Conservation (phyloP, 2,329 filamentous ascomycete species). For the Colletotrichum sp. region DNA sequence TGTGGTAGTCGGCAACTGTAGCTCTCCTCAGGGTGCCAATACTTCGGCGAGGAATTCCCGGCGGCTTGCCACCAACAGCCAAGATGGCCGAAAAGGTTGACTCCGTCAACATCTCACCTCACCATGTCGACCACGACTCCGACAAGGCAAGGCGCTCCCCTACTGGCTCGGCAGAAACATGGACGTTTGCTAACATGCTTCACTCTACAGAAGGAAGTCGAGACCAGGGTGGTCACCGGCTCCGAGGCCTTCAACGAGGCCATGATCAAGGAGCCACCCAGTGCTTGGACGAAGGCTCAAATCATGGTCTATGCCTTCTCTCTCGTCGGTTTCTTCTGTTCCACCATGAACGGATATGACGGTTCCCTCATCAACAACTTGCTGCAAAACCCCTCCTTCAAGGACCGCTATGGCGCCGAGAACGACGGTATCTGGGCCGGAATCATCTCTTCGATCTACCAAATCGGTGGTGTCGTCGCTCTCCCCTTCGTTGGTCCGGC, state of each 20-base stretch:
- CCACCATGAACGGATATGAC: constrained; percentile 58
- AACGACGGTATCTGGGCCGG: constrained; percentile 52
- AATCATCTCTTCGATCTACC: constrained; percentile 55
- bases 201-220: constrained; percentile 19
- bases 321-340: constrained; percentile 52
- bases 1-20: constrained; percentile 12
- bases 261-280: constrained; percentile 54
- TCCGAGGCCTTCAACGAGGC: constrained; percentile 60
- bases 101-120: constrained; percentile 17
- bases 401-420: constrained; percentile 40
- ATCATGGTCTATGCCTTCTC: constrained; percentile 48
- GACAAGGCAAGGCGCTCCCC: constrained; percentile 9
- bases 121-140: constrained; percentile 13
- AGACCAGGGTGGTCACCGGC: constrained; percentile 51
- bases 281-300: constrained; percentile 41
- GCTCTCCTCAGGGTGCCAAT: neutral
- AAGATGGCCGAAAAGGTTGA: constrained; percentile 19
- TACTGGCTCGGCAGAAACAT: rapidly evolving
- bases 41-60: neutral
- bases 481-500: constrained; percentile 50
- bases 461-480: constrained; percentile 52
- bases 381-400: constrained; percentile 45
- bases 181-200: neutral
- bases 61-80: neutral
- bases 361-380: constrained; percentile 54